A percentile compares a stretch with the other conserved stretches of the same genome.
These are phyloP conservation scores for Seiridium cupressi DNA, from an alignment of 2,329 filamentous ascomycete species.

Conservation along the genomic window DNA sequence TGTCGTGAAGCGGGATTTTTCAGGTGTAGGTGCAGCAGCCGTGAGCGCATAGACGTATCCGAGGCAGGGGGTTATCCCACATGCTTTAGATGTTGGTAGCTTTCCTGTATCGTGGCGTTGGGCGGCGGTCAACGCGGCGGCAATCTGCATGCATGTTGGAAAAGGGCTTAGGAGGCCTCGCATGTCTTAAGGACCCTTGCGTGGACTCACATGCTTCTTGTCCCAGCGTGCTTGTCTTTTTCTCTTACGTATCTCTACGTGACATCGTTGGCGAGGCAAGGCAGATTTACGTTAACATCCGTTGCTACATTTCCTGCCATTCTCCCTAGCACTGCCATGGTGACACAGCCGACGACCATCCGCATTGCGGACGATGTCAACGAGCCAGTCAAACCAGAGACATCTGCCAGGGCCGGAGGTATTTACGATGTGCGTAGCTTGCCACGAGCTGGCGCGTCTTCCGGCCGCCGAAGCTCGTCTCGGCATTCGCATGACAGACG, in stretches of 20 bases:
- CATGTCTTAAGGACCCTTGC: neutral
- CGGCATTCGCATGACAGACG: constrained; percentile 19
- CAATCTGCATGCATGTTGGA: neutral
- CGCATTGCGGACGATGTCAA: constrained; percentile 26
- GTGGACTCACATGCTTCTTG: neutral
- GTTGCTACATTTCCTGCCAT: neutral
- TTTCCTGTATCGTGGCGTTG: neutral
- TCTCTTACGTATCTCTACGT: neutral
- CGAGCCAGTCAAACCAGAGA: constrained; percentile 18
- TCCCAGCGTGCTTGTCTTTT: neutral
- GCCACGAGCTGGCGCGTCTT: constrained; percentile 18
- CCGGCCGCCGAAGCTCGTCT: constrained; percentile 20
- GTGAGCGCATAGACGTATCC: neutral
- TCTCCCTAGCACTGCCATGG: constrained; percentile 14
- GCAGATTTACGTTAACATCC: neutral
- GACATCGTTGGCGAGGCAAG: neutral
- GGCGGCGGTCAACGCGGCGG: neutral
- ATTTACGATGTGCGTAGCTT: constrained; percentile 22
- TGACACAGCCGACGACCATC: constrained; percentile 17
- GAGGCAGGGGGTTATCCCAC: neutral
- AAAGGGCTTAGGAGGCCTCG: neutral
- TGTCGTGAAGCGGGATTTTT: too few species aligned
- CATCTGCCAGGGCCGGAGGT: constrained; percentile 20
- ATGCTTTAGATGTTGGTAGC: neutral
- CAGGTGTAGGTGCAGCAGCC: neutral